Percentiles rank a stretch among this genome's conserved stretches.
Evolutionary conservation across 306 rosid species (phyloP).

Genomic region (Cicer judaicum): DNA sequence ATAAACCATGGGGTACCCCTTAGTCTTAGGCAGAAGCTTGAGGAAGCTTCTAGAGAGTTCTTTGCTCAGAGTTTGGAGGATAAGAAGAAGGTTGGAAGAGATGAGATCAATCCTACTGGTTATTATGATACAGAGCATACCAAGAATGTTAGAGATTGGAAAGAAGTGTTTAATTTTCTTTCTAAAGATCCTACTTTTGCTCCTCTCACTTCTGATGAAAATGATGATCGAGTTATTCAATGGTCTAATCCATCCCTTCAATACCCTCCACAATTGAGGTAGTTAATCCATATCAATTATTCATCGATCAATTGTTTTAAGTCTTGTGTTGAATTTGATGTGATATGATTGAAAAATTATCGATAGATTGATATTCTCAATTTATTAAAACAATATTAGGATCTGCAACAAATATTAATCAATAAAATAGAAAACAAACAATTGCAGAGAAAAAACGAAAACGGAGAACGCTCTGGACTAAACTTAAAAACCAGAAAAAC

Average conservation of each 20-base stretch:
- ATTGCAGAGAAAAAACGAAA: no score
- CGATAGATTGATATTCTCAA: no score
- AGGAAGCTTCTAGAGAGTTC: constrained; percentile 50
- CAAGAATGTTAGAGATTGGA: constrained; percentile 86
- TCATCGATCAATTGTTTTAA: neutral
- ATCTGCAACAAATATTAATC: no score
- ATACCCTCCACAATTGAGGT: constrained; percentile 64
- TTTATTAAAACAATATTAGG: no score
- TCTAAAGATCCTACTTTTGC: constrained; percentile 54
- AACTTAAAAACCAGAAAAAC: no score
- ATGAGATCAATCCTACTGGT: constrained; percentile 47
- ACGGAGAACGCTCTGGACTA: no score
- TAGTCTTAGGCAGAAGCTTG: constrained; percentile 44
- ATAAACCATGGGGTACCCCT: constrained; percentile 63
- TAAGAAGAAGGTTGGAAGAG: constrained; percentile 56
- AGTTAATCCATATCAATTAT: neutral
- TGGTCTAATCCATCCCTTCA: constrained; percentile 65
- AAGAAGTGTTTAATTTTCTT: constrained; percentile 64
- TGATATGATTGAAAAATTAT: no score
- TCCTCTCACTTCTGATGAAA: constrained; percentile 50
- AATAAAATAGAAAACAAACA: no score
- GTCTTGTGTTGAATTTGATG: no score
- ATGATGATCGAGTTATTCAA: constrained; percentile 41
- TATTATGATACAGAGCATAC: constrained; percentile 75
- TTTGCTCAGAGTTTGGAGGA: constrained; percentile 62